Conservation (phyloP, 2,329 filamentous ascomycete species). For the Endoconidiophora laricicola region DNA sequence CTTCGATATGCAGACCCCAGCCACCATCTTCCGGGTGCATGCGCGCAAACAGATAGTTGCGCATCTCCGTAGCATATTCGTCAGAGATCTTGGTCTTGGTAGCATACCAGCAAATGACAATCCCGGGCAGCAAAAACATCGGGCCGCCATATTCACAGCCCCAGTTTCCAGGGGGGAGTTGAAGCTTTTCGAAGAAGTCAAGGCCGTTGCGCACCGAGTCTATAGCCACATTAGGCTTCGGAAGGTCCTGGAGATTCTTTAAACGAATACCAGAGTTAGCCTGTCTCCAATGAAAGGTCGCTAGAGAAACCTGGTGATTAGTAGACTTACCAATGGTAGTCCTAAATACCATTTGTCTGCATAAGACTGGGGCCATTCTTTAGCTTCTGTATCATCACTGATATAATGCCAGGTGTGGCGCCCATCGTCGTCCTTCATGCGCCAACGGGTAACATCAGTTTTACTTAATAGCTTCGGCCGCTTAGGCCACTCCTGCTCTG, state of each 20-base stretch:
- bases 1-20: constrained; percentile 93
- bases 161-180: constrained; percentile 84
- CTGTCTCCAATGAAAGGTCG: neutral
- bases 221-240: constrained; percentile 52
- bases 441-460: constrained; percentile 73
- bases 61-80: constrained; percentile 72
- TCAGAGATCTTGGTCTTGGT: constrained; percentile 75
- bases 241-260: constrained; percentile 59
- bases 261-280: constrained; percentile 8
- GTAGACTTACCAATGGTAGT: constrained; percentile 49
- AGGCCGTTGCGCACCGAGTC: constrained; percentile 70
- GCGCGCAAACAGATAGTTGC: constrained; percentile 75
- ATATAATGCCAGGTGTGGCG: constrained; percentile 92
- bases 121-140: constrained; percentile 80
- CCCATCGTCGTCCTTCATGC: constrained; percentile 61
- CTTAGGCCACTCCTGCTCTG: constrained; percentile 25
- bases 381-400: constrained; percentile 49
- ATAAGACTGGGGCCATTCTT: constrained; percentile 67
- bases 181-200: constrained; percentile 74
- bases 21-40: constrained; percentile 81
- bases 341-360: constrained; percentile 87
- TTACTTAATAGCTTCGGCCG: constrained; percentile 33
- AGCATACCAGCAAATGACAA: constrained; percentile 74
- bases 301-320: neutral
- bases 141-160: constrained; percentile 94